A percentile compares a stretch with the other conserved stretches of the same genome.
phyloP scores from a whole-genome alignment of 2,329 filamentous ascomycete genomes.

The Raffaelea deltoideospora region DNA sequence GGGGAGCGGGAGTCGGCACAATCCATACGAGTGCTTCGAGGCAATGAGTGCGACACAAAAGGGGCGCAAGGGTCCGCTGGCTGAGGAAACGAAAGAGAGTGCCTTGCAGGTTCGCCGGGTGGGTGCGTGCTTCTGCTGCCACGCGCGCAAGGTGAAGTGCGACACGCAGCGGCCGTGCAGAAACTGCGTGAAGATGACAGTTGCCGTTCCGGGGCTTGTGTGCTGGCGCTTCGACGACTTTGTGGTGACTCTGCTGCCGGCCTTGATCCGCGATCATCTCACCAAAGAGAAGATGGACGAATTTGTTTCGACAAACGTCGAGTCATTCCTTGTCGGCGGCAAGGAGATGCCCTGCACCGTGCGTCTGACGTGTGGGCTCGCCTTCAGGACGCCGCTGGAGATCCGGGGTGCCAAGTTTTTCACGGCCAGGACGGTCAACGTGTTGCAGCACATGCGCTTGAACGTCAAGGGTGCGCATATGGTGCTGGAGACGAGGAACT shows the following conservation, averaged over 20 bases:
- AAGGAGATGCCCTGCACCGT: conserved; percentile 25
- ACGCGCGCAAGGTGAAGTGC: conserved; percentile 43
- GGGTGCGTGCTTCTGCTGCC: conserved; percentile 45
- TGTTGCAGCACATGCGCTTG: conserved; percentile 36
- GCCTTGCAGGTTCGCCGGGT: conserved; percentile 37
- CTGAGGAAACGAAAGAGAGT: conserved; percentile 36
- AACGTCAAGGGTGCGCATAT: conserved; percentile 19
- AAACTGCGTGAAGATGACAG: conserved; percentile 37
- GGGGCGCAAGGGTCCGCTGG: conserved; percentile 40
- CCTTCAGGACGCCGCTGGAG: conserved; percentile 28
- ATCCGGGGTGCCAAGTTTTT: conserved; percentile 34
- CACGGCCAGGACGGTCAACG: conserved; percentile 29
- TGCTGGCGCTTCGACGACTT: conserved; percentile 48
- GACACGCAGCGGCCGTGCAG: conserved; percentile 39
- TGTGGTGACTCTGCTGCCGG: conserved; percentile 33
- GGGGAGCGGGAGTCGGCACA: conserved; percentile 23
- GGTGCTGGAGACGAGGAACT: conserved; percentile 23
- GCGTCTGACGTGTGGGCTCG: conserved; percentile 30
- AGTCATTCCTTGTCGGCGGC: conserved; percentile 26
- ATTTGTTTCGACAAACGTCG: conserved; percentile 35
- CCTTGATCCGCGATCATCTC: conserved; percentile 35
- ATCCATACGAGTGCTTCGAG: conserved; percentile 40
- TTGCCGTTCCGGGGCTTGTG: conserved; percentile 34
- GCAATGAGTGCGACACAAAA: conserved; percentile 35
- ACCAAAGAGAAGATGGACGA: conserved; percentile 30